These are phyloP conservation scores for Paecilomyces fulvus DNA, from an alignment of 2,329 filamentous ascomycete genomes.

Conservation along the genomic window DNA sequence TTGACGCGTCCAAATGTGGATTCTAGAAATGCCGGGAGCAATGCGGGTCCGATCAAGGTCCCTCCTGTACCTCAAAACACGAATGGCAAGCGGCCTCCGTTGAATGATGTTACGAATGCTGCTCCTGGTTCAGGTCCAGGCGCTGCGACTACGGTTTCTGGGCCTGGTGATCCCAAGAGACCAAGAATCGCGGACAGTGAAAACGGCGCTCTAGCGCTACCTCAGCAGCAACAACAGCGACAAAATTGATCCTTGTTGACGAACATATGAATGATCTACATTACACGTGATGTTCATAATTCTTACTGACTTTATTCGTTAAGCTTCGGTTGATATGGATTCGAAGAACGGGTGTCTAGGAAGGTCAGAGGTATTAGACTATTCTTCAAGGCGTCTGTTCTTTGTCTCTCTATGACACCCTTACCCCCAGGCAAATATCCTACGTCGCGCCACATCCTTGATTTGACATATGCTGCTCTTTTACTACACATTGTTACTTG, in stretches of 20 bases:
- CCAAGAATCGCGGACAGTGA: constrained; percentile 14
- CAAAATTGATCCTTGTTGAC: constrained; percentile 2
- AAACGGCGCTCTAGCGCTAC: constrained; percentile 9
- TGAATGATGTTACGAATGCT: constrained; percentile 39
- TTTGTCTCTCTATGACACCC: too few species aligned
- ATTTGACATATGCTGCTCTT: not conserved
- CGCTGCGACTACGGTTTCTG: constrained; percentile 13
- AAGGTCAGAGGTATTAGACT: not conserved
- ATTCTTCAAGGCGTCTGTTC: too few species aligned
- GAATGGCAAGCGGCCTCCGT: constrained; percentile 35
- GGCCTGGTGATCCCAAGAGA: constrained; percentile 24
- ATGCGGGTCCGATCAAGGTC: constrained; percentile 11
- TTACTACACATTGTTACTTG: not conserved
- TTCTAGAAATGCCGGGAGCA: constrained; percentile 13
- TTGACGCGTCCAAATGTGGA: constrained; percentile 34
- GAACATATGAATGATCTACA: constrained; percentile 1
- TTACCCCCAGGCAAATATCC: too few species aligned
- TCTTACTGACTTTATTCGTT: not conserved
- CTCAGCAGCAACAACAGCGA: constrained; percentile 9
- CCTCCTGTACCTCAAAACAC: constrained; percentile 18
- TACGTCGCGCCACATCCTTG: not conserved
- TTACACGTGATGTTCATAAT: not conserved
- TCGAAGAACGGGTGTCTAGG: not conserved
- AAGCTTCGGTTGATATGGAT: not conserved
- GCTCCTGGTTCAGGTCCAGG: constrained; percentile 11